Evolutionary conservation across 1,139 yeast species (phyloP), one percentile per base, ranked within the genome.

Genomic region (Lodderomyces margitis): DNA sequence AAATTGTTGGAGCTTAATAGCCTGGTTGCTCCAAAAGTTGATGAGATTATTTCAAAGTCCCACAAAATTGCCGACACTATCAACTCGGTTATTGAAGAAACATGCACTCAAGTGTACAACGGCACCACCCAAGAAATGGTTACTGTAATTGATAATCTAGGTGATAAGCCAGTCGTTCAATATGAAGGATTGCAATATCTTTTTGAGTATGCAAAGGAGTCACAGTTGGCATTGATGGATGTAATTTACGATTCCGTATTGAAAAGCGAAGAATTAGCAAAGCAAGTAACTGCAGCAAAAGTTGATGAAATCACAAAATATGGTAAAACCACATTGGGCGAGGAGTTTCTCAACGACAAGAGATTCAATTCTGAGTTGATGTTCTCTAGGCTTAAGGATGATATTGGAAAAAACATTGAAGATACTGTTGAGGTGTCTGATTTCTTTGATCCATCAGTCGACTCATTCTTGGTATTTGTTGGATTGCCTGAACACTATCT

Each of bases 361-460:
- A 76, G 75, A 9, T 91, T 92, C 65, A 80, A 86, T 44, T 78
- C 87, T 12, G 84, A 81, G 20, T 74, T 85, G 38, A 92, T 92
- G 98, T 92, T 89, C 53, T 78, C 88, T 3, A 80, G 91, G 52
- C 74, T 75, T 43, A 77, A 75, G 36, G 96, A 92, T 54, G 61
- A 75, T 5, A 64, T 82, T 33, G 75, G 80, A 31, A 80, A 83
- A 50, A 71, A 77, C 38, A 66, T 91, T 36, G 70, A 75, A 46
- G 77, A 80, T 28, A 74, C 77, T 28, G 74, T 91, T 37, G 78
- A 82, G 12, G 42, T 86, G 2, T 44, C 71, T 14, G 98, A 92
- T 60, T 81, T 89, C 52, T 71, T 91, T 56, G 95, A 91, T 53
- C 89, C 89, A 1, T 75, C 84, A 1, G 57, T 78, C 49, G 85